Percentiles rank a stretch among this genome's conserved stretches.
These are phyloP conservation scores for Trichophyton rubrum DNA, from an alignment of 2,329 filamentous ascomycete genomes.

Conservation along the genomic window DNA sequence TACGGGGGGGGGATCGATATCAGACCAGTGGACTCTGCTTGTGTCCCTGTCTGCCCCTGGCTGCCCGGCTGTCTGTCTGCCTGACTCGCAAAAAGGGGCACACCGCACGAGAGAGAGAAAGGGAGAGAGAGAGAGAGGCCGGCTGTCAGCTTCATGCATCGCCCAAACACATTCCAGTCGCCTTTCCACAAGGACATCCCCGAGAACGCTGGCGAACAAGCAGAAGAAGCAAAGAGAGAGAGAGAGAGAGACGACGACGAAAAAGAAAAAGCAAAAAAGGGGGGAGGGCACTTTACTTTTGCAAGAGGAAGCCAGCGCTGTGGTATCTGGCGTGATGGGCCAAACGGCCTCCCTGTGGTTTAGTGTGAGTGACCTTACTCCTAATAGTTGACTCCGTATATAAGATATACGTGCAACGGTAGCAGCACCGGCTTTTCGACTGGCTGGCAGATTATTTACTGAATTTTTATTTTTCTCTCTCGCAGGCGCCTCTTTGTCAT, in stretches of 20 bases:
- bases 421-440: background rate
- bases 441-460: background rate
- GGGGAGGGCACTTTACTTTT: background rate
- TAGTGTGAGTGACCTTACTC: background rate
- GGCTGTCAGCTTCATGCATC: background rate
- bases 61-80: too few species aligned
- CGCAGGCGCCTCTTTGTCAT: background rate
- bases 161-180: background rate
- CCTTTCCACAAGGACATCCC: background rate
- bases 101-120: background rate
- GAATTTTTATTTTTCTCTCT: background rate
- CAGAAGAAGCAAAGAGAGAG: too few species aligned
- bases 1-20: background rate
- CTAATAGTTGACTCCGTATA: background rate
- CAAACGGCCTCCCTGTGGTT: too few species aligned
- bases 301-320: background rate
- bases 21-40: too few species aligned
- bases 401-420: background rate
- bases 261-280: background rate
- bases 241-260: background rate
- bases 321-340: too few species aligned
- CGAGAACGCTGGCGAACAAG: background rate
- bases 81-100: too few species aligned
- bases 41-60: too few species aligned
- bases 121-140: background rate